These are phyloP conservation scores for Hemileccinum rubropunctum DNA, from an alignment of 768 basidiomycete species.

Conservation along the genomic window DNA sequence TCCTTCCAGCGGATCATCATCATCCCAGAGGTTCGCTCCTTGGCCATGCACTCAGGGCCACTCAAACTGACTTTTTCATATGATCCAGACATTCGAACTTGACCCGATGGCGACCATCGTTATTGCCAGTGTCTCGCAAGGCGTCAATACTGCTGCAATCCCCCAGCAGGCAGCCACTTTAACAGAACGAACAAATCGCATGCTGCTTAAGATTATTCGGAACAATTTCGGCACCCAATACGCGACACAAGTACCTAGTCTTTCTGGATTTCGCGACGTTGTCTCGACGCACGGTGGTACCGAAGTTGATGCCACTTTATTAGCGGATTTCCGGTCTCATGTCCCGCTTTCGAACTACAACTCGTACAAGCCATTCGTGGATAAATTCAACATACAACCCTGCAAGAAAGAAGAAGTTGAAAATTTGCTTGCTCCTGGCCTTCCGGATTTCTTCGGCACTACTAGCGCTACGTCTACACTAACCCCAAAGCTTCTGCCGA, in stretches of 20 bases:
- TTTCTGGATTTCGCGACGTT: neutral
- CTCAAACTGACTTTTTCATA: no score
- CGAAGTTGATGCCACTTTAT: neutral
- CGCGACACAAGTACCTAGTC: neutral
- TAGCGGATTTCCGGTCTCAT: neutral
- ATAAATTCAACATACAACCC: neutral
- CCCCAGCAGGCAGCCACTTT: no score
- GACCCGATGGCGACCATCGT: no score
- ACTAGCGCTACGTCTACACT: constrained; percentile 4
- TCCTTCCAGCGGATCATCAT: no score
- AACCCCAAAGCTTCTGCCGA: constrained; percentile 1
- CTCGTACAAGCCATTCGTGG: constrained; percentile 2
- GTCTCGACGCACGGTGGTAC: neutral
- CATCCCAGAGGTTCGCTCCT: no score
- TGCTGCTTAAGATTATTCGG: no score
- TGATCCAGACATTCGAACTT: no score
- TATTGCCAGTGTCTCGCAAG: no score
- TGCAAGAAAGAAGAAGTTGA: constrained; percentile 7
- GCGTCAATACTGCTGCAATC: no score
- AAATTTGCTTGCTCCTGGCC: constrained; percentile 3
- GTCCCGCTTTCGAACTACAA: constrained; percentile 4
- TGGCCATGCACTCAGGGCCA: no score
- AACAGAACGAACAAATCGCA: no score
- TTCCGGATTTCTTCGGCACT: neutral
- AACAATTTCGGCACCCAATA: no score